Conservation (phyloP, 2,329 filamentous ascomycete genomes). For the Aureobasidium sp. region DNA sequence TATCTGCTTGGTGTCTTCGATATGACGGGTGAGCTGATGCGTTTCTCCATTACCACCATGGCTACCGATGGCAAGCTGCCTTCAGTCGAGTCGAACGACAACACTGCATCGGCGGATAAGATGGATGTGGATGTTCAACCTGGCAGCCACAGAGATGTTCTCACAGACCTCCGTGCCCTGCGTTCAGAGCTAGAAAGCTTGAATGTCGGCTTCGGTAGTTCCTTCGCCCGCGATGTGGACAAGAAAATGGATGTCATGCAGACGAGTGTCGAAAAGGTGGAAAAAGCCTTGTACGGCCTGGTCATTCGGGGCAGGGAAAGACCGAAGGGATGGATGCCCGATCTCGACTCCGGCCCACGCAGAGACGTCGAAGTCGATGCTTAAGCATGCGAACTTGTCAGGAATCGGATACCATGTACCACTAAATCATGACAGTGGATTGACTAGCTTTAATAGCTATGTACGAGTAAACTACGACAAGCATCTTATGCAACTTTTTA, state of each 20-base stretch:
- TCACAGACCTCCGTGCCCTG: constrained; percentile 73
- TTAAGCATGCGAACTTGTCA: neutral
- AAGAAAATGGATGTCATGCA: constrained; percentile 84
- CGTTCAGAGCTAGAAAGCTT: constrained; percentile 69
- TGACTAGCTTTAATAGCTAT: neutral
- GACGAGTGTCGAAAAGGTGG: constrained; percentile 86
- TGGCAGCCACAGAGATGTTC: constrained; percentile 47
- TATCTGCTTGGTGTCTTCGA: constrained; percentile 90
- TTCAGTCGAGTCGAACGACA: constrained; percentile 31
- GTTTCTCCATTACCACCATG: constrained; percentile 83
- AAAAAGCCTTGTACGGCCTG: constrained; percentile 80
- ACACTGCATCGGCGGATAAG: constrained; percentile 16
- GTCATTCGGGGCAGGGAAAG: constrained; percentile 79
- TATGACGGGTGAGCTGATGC: constrained; percentile 92
- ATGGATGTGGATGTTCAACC: constrained; percentile 27
- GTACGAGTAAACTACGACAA: neutral
- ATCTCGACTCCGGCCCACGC: constrained; percentile 44
- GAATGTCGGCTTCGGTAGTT: constrained; percentile 42
- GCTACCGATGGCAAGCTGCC: constrained; percentile 58
- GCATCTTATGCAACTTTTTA: constrained; percentile 19
- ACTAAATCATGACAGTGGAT: constrained; percentile 3
- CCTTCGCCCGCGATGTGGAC: constrained; percentile 53
- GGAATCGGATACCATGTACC: neutral
- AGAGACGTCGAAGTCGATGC: constrained; percentile 31
- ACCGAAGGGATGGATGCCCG: constrained; percentile 86